A percentile compares a stretch with the other conserved stretches of the same genome.
Conservation (phyloP, 768 basidiomycete species). For the Multifurca ochricompacta region DNA sequence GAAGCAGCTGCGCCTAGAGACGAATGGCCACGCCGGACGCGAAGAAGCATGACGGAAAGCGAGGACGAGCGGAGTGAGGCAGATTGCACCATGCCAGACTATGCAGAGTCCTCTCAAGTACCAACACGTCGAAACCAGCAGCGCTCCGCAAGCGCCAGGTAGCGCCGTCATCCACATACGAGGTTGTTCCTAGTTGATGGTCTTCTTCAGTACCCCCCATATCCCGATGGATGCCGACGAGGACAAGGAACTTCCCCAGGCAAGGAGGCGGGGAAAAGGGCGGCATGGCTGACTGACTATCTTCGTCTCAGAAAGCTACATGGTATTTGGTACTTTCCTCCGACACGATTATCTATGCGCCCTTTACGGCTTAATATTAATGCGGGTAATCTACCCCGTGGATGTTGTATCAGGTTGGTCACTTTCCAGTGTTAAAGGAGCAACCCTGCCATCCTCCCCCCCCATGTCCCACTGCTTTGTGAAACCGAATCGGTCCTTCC, state of each 20-base stretch:
- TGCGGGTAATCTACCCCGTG: slow-evolving; percentile 4
- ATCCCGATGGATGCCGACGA: slow-evolving; percentile 38
- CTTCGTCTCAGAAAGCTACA: neutral
- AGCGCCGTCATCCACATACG: neutral
- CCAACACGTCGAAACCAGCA: slow-evolving; percentile 1
- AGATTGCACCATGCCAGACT: neutral
- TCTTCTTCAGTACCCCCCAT: slow-evolving; percentile 25
- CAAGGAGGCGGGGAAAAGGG: slow-evolving; percentile 22
- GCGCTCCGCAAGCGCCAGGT: slow-evolving; percentile 5
- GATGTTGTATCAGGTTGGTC: slow-evolving; percentile 7
- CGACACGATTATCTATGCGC: neutral
- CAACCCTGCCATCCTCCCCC: slow-evolving; percentile 41
- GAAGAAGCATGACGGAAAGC: slow-evolving; percentile 34
- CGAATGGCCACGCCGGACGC: slow-evolving; percentile 17
- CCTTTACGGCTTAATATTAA: neutral
- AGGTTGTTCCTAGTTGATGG: neutral
- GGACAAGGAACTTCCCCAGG: slow-evolving; percentile 33
- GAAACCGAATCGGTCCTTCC: slow-evolving; percentile 85
- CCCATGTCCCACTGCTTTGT: slow-evolving; percentile 38
- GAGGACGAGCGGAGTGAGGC: slow-evolving; percentile 50
- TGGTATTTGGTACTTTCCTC: neutral
- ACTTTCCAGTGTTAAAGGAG: slow-evolving; percentile 19
- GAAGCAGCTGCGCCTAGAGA: slow-evolving; percentile 36
- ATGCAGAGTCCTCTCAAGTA: slow-evolving; percentile 3
- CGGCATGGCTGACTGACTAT: slow-evolving; percentile 9